Percentiles rank a stretch among this genome's conserved stretches.
phyloP scores from a whole-genome alignment of 257 asterid species.

The Buddleja alternifolia region DNA sequence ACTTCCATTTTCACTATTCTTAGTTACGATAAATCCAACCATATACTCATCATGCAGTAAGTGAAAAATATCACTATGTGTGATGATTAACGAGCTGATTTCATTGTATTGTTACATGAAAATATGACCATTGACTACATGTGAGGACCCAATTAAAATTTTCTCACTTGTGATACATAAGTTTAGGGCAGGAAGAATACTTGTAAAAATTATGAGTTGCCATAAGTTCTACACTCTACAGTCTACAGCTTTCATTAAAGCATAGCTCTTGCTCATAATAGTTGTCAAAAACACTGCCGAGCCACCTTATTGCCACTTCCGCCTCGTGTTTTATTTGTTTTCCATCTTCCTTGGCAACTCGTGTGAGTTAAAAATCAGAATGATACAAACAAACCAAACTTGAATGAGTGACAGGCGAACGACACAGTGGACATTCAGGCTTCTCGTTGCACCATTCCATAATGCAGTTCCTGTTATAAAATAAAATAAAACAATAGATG shows the following conservation, averaged over 20 bases:
- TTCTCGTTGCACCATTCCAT: slow-evolving; percentile 99
- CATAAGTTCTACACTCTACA: too few relatives aligned
- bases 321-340: neutral
- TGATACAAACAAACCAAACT: slow-evolving; percentile 86
- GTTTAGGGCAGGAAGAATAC: too few relatives aligned
- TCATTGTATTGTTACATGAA: neutral
- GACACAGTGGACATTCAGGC: slow-evolving; percentile 97
- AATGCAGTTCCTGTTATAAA: slow-evolving; percentile 77
- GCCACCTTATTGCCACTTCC: neutral
- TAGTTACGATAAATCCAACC: too few relatives aligned
- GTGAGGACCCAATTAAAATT: neutral
- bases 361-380: slow-evolving; percentile 71
- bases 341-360: slow-evolving; percentile 6
- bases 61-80: too few relatives aligned
- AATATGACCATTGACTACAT: neutral
- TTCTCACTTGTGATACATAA: neutral
- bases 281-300: neutral
- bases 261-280: neutral
- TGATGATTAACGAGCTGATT: neutral
- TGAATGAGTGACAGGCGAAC: slow-evolving; percentile 85
- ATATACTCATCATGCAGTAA: too few relatives aligned
- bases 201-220: neutral
- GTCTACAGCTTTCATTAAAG: neutral
- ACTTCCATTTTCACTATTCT: too few relatives aligned
- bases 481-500: slow-evolving; percentile 4